These are phyloP conservation scores for Solanum bulbocastanum DNA, from an alignment of 257 asterid species.

Conservation along the genomic window DNA sequence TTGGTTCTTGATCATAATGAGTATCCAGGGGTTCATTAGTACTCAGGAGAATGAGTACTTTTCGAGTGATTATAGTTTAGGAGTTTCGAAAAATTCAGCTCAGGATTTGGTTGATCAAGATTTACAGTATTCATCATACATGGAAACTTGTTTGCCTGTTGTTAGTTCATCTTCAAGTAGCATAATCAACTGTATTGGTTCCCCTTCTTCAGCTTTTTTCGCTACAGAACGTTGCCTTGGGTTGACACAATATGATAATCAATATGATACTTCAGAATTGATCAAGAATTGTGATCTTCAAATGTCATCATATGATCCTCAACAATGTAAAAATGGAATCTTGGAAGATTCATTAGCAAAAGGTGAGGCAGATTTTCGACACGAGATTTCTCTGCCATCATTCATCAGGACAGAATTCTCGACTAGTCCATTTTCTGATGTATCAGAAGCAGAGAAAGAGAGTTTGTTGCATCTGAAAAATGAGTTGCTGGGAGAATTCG, in stretches of 20 bases:
- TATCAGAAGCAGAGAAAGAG: slow-evolving; percentile 34
- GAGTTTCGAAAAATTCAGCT: background rate
- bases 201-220: slow-evolving; percentile 41
- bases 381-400: background rate
- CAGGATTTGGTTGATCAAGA: slow-evolving; percentile 14
- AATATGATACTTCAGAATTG: background rate
- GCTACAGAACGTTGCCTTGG: slow-evolving; percentile 44
- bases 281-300: slow-evolving; percentile 18
- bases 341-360: slow-evolving; percentile 14
- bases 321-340: slow-evolving; percentile 21
- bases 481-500: slow-evolving; percentile 40
- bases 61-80: slow-evolving; percentile 17
- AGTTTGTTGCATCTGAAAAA: slow-evolving; percentile 37
- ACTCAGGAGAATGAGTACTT: slow-evolving; percentile 20
- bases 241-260: slow-evolving; percentile 28
- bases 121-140: slow-evolving; percentile 10
- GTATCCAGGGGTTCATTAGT: slow-evolving; percentile 6
- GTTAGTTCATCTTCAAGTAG: slow-evolving; percentile 27
- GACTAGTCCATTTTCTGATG: background rate
- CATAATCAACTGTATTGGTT: slow-evolving; percentile 47
- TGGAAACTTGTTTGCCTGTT: slow-evolving; percentile 8
- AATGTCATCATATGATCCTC: background rate
- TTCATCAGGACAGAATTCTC: slow-evolving; percentile 5
- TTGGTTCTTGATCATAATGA: slow-evolving; percentile 20
- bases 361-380: slow-evolving; percentile 9